Conservation (phyloP, 192 early-diverging fungal species). For the Coemansia sp. region DNA sequence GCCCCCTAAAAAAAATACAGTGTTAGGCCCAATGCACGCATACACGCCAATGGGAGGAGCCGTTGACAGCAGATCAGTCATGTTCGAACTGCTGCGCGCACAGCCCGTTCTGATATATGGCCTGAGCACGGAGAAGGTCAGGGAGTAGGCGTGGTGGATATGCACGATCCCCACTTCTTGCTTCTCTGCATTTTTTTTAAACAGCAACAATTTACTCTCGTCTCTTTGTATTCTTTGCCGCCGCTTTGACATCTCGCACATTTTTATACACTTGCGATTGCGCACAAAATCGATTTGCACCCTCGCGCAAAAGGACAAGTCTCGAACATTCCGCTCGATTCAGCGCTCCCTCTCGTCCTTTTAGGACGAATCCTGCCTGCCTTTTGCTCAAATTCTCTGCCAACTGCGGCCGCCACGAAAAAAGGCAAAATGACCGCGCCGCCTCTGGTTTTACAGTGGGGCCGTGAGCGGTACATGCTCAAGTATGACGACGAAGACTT, state of each 20-base stretch:
- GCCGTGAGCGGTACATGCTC: conserved; percentile 55
- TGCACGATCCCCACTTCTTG: background rate
- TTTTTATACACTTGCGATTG: conserved; percentile 3
- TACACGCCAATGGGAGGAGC: background rate
- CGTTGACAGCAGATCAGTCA: background rate
- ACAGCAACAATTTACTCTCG: background rate
- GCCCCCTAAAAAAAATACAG: background rate
- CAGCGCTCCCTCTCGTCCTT: conserved; percentile 38
- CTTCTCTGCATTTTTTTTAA: background rate
- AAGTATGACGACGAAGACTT: conserved; percentile 54
- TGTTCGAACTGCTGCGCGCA: background rate
- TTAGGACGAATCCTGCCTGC: conserved; percentile 32
- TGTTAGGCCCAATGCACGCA: background rate
- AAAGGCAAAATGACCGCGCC: conserved; percentile 51
- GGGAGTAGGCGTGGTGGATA: background rate
- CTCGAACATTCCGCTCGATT: conserved; percentile 42
- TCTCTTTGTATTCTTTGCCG: background rate
- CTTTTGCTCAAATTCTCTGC: conserved; percentile 16
- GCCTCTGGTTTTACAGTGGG: conserved; percentile 56
- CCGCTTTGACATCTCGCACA: background rate
- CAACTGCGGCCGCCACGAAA: conserved; percentile 5
- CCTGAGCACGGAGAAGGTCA: background rate
- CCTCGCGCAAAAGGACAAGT: conserved; percentile 9
- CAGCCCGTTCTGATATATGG: background rate
- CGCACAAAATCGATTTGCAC: background rate